Conservation (phyloP, 2,329 filamentous ascomycete species). For the Neofusicoccum kwambonambiense region DNA sequence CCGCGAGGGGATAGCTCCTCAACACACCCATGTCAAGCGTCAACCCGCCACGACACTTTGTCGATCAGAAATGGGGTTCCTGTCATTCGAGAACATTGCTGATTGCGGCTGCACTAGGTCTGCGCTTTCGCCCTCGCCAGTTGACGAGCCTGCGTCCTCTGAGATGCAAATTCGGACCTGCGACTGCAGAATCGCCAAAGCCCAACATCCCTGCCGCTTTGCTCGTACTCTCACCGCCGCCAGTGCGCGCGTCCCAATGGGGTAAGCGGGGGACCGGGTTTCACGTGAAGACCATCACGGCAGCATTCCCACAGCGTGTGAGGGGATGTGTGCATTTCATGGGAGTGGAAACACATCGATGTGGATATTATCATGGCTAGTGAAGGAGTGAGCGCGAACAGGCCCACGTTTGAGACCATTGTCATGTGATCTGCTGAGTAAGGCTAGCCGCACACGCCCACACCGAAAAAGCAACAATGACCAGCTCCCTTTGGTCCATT, state of each 20-base stretch:
- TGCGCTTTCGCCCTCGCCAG: not conserved
- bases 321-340: no score
- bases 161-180: not conserved
- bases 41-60: slow-evolving; percentile 3
- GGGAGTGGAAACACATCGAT: no score
- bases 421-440: not conserved
- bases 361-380: not conserved
- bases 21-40: slow-evolving; percentile 7
- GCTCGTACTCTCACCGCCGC: slow-evolving; percentile 4
- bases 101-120: not conserved
- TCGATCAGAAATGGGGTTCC: slow-evolving; percentile 13
- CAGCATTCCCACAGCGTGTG: not conserved
- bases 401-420: not conserved
- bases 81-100: slow-evolving; percentile 11
- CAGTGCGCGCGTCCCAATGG: not conserved
- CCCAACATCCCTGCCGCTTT: not conserved
- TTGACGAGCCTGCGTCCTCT: not conserved
- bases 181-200: not conserved
- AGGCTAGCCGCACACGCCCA: not conserved
- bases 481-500: not conserved
- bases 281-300: not conserved
- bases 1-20: slow-evolving; percentile 14
- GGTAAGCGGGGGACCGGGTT: not conserved
- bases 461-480: not conserved
- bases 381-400: not conserved